phyloP scores from a whole-genome alignment of 2,329 filamentous ascomycete genomes.

The Elsinoe ampelina region DNA sequence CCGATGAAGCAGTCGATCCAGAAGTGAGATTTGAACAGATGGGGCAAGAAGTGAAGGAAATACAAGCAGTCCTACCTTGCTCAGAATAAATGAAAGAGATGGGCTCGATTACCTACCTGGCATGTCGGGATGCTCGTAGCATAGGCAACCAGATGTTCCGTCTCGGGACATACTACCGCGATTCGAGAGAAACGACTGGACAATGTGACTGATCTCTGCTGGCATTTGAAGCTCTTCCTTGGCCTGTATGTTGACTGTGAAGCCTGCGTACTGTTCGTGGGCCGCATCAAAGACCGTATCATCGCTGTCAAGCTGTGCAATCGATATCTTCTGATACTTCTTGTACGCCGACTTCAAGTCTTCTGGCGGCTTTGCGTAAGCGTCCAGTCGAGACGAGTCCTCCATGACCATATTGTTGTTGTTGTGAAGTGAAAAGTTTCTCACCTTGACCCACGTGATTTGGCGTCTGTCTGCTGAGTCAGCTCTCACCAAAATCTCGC shows the following conservation, averaged over 20 bases:
- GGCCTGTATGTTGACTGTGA: conserved; percentile 35
- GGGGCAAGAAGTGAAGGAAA: conserved; percentile 65
- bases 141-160: conserved; percentile 6
- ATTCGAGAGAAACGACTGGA: conserved; percentile 21
- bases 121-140: conserved; percentile 54
- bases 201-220: conserved; percentile 35
- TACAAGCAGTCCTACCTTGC: conserved; percentile 57
- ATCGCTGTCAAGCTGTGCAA: conserved; percentile 43
- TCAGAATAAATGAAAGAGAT: background rate
- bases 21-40: conserved; percentile 56
- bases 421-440: background rate
- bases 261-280: conserved; percentile 15
- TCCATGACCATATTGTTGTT: background rate
- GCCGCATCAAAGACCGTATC: conserved; percentile 38
- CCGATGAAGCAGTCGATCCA: conserved; percentile 65
- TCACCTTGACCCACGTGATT: background rate
- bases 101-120: conserved; percentile 49
- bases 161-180: background rate
- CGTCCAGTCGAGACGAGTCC: conserved; percentile 39
- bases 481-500: background rate
- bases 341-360: conserved; percentile 66
- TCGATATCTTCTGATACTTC: conserved; percentile 47
- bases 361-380: conserved; percentile 68
- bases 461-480: conserved; percentile 4
- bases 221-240: conserved; percentile 30